Base-by-base conservation (phyloP, 2,329 filamentous ascomycete genomes). In the Aspergillus sp. region DNA sequence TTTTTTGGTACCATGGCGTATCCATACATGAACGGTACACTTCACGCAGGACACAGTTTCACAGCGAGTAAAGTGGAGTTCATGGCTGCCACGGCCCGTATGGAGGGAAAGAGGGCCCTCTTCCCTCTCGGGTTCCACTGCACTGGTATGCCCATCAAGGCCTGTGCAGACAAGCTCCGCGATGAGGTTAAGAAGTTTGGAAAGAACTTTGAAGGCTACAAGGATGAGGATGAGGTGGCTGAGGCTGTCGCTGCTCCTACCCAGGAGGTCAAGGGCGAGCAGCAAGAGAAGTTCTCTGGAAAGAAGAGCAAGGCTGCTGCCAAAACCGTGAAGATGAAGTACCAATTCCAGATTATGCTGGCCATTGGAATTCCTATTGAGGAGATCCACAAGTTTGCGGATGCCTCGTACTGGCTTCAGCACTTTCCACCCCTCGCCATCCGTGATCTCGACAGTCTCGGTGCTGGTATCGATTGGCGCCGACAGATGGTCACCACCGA, bases 111-210 rank as follows among this genome's bases (percentile, higher is more conserved):
- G 81, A 84, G 89, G 53, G 83, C 88, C 57, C 81, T 98, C 53
- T 97, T 95, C 74, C 95, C 95, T 57, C 88, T 95, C 70, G 95
- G 93, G 33, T 99, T 92, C 80, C 95, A 99, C 81, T 91, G 90
- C 78, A 98, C 93, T 0, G 95, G 95, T 68, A 96, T 99, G 89
- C 92, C 93, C 46, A 99, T 99, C 81, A 97, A 97, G 78, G 93
- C 95, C 6, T 96, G 91, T 70, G 92, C 95, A 55, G 93, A 99
- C 81, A 98, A 98, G 82, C 85, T 99, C 46, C 87, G 89, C 58
- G 87, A 91, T 62, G 95, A 99, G 78, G 88, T 98, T 56, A 87
- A 90, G 76, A 82, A 89, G 78, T 99, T 98, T 70, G 95, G 95
- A 21, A 79, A 89, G 71, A 87, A 92, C 69, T 98, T 98, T 62